Conservation (phyloP, 495 filamentous ascomycete species). For the Aspergillus sclerotiicarbonarius region DNA sequence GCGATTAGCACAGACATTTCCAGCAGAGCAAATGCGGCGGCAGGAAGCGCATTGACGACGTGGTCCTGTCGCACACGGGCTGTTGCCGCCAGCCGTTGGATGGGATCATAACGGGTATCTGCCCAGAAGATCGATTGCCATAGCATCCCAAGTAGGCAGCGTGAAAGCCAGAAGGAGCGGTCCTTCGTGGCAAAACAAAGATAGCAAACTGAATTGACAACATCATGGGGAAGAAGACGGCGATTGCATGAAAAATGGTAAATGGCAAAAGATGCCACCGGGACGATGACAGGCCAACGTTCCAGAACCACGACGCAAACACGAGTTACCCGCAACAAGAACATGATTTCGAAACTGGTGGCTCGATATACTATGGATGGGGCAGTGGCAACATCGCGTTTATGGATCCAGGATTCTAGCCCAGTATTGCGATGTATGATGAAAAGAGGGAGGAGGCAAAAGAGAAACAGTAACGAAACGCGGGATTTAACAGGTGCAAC, state of each 20-base stretch:
- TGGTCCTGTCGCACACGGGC: not conserved
- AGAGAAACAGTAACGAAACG: too few relatives aligned
- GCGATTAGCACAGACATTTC: conserved; percentile 5
- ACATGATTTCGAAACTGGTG: too few relatives aligned
- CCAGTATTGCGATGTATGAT: too few relatives aligned
- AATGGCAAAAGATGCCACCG: not conserved
- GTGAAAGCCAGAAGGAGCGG: not conserved
- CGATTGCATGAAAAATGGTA: not conserved
- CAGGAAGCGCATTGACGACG: too few relatives aligned
- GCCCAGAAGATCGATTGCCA: not conserved
- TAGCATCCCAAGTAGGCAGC: not conserved
- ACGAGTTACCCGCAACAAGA: too few relatives aligned
- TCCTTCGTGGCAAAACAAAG: not conserved
- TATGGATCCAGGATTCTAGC: too few relatives aligned
- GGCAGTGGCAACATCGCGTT: too few relatives aligned
- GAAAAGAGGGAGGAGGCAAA: too few relatives aligned
- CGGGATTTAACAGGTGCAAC: too few relatives aligned
- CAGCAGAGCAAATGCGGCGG: not conserved
- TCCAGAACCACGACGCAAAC: not conserved
- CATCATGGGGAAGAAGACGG: not conserved
- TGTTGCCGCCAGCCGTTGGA: not conserved
- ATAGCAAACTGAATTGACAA: not conserved
- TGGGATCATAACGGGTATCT: not conserved
- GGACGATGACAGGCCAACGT: not conserved
- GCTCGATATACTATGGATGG: too few relatives aligned